These are phyloP conservation scores for Hortaea sp. DNA, from an alignment of 2,329 filamentous ascomycete species.

Conservation along the genomic window DNA sequence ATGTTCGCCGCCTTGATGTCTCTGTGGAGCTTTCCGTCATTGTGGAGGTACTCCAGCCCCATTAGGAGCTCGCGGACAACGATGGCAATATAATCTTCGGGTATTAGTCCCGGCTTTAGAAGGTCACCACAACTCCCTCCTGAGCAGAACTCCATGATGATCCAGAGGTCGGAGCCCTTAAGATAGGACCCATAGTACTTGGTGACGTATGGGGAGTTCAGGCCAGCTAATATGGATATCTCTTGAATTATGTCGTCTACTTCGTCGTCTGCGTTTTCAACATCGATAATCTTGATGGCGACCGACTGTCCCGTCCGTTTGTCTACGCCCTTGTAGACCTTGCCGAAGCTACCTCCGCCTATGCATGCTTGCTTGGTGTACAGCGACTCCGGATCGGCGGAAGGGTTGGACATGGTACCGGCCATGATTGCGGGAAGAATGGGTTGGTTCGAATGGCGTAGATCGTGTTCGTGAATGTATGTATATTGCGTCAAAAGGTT, in stretches of 20 bases:
- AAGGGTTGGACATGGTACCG: constrained; percentile 31
- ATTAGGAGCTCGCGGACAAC: constrained; percentile 82
- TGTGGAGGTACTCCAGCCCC: constrained; percentile 85
- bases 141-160: constrained; percentile 98
- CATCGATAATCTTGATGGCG: constrained; percentile 97
- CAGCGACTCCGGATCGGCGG: constrained; percentile 74
- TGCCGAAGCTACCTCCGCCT: constrained; percentile 96
- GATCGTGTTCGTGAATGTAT: too few species aligned
- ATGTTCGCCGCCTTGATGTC: constrained; percentile 99
- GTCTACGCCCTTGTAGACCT: constrained; percentile 97
- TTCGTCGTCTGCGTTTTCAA: constrained; percentile 97
- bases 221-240: constrained; percentile 91
- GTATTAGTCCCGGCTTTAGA: constrained; percentile 84
- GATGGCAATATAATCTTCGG: constrained; percentile 94
- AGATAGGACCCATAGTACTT: constrained; percentile 97
- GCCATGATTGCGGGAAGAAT: constrained; percentile 9
- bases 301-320: constrained; percentile 87
- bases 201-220: constrained; percentile 92
- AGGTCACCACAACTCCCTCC: constrained; percentile 93
- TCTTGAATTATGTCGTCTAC: constrained; percentile 99
- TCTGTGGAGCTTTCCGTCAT: constrained; percentile 89
- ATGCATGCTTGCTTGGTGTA: constrained; percentile 67
- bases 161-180: constrained; percentile 94
- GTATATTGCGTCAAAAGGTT: too few species aligned
- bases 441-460: too few species aligned